These are phyloP conservation scores for Cercospora brassicicola DNA, from an alignment of 2,329 filamentous ascomycete species.

Conservation along the genomic window DNA sequence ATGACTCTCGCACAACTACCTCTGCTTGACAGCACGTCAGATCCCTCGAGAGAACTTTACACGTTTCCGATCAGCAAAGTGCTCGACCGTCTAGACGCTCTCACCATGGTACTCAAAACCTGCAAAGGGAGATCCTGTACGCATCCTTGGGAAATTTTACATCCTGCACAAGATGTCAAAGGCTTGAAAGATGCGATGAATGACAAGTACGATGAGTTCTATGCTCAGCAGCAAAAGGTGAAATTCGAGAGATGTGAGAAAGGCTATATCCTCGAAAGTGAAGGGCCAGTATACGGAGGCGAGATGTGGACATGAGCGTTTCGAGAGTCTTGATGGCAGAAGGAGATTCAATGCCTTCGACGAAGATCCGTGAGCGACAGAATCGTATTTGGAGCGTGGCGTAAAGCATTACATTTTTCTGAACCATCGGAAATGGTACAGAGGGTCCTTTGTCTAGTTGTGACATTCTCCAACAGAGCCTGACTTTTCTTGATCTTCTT, in stretches of 20 bases:
- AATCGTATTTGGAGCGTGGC: neutral
- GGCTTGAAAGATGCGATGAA: constrained; percentile 18
- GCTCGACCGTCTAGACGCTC: constrained; percentile 22
- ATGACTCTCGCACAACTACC: neutral
- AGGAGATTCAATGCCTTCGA: neutral
- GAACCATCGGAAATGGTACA: neutral
- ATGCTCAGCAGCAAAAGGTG: constrained; percentile 20
- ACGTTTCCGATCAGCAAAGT: constrained; percentile 1
- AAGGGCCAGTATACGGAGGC: constrained; percentile 19
- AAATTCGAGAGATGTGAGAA: constrained; percentile 27
- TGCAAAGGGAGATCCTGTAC: constrained; percentile 21
- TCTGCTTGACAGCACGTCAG: neutral
- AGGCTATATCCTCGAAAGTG: constrained; percentile 27
- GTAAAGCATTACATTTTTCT: neutral
- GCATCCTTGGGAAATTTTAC: constrained; percentile 24
- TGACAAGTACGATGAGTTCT: constrained; percentile 20
- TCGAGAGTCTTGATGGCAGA: neutral
- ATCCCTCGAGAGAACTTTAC: rapidly evolving
- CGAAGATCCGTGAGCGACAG: neutral
- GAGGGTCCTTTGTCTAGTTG: neutral
- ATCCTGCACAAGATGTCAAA: constrained; percentile 15
- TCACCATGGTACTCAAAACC: constrained; percentile 27
- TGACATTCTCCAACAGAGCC: neutral
- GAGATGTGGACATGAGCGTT: neutral
- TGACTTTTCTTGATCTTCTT: neutral